Percentiles rank a stretch among this genome's conserved stretches.
phyloP scores from a whole-genome alignment of 2,329 filamentous ascomycete genomes.

The Madurella fahalii region DNA sequence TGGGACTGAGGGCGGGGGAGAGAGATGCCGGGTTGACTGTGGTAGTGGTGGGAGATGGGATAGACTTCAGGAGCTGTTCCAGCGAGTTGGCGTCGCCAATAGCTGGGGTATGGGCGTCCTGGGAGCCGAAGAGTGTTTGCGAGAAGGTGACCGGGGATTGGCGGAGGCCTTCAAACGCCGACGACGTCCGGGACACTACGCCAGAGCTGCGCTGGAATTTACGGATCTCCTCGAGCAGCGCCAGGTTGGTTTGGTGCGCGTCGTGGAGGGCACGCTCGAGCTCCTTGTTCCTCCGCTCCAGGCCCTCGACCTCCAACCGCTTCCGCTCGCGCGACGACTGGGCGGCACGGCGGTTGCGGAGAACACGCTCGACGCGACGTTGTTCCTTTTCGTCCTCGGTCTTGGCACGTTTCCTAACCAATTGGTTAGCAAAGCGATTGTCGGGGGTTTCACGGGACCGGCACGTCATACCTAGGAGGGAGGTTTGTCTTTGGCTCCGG shows the following conservation, averaged over 20 bases:
- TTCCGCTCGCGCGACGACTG: slow-evolving; percentile 96
- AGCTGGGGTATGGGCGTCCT: slow-evolving; percentile 35
- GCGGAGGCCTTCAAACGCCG: slow-evolving; percentile 40
- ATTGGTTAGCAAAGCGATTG: slow-evolving; percentile 26
- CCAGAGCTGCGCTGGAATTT: slow-evolving; percentile 44
- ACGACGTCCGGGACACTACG: slow-evolving; percentile 34
- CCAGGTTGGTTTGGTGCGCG: slow-evolving; percentile 51
- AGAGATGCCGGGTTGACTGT: slow-evolving; percentile 61
- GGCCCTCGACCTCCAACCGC: slow-evolving; percentile 78
- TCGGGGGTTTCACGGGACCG: not conserved
- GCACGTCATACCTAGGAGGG: slow-evolving; percentile 61
- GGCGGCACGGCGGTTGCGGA: slow-evolving; percentile 90
- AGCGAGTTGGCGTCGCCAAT: slow-evolving; percentile 32
- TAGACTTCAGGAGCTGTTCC: slow-evolving; percentile 42
- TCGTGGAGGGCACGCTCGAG: slow-evolving; percentile 61
- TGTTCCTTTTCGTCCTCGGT: slow-evolving; percentile 99
- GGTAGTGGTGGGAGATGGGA: slow-evolving; percentile 32
- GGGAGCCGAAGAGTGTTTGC: slow-evolving; percentile 53
- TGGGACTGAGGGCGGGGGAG: slow-evolving; percentile 53
- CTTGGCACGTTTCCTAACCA: slow-evolving; percentile 83
- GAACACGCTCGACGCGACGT: slow-evolving; percentile 91
- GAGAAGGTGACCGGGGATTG: slow-evolving; percentile 54
- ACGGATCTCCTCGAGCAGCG: slow-evolving; percentile 48
- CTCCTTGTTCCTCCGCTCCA: slow-evolving; percentile 71
- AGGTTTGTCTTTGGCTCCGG: slow-evolving; percentile 96